phyloP scores from a whole-genome alignment of 768 basidiomycete species.

The Naganishia kalamii region DNA sequence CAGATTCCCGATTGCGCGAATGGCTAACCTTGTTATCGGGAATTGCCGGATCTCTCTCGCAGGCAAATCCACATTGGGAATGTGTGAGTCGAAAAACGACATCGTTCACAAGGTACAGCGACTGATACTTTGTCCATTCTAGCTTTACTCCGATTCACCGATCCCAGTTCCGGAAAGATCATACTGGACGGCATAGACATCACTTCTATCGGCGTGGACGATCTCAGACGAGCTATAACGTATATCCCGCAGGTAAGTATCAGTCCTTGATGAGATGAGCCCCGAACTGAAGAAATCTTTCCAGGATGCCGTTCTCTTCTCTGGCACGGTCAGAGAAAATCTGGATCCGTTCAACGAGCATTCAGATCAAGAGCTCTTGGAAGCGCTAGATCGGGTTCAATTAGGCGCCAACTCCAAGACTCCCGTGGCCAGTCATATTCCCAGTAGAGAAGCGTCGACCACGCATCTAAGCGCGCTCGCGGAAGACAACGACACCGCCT shows the following conservation, averaged over 20 bases:
- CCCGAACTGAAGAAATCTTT: background rate
- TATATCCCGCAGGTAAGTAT: conserved; percentile 49
- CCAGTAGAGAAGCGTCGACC: conserved; percentile 16
- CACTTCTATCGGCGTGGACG: conserved; percentile 59
- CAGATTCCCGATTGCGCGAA: no score
- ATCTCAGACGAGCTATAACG: conserved; percentile 41
- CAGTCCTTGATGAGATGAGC: background rate
- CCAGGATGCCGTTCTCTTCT: conserved; percentile 54
- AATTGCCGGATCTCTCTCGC: conserved; percentile 17
- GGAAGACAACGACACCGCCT: background rate
- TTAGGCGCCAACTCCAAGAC: conserved; percentile 51
- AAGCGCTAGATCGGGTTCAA: conserved; percentile 74
- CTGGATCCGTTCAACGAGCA: conserved; percentile 58
- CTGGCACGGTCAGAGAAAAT: conserved; percentile 56
- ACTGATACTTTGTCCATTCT: conserved; percentile 32
- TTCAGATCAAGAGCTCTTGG: conserved; percentile 68
- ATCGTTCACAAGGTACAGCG: conserved; percentile 57
- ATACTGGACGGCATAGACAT: conserved; percentile 84
- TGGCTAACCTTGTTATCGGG: no score
- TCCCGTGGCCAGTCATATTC: conserved; percentile 16
- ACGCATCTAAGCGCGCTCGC: background rate
- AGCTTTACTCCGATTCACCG: conserved; percentile 77
- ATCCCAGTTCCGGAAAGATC: conserved; percentile 69
- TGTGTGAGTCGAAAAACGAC: background rate
- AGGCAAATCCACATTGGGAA: background rate